These are phyloP conservation scores for Nemophila menziesii DNA, from an alignment of 257 asterid genomes.

Conservation along the genomic window DNA sequence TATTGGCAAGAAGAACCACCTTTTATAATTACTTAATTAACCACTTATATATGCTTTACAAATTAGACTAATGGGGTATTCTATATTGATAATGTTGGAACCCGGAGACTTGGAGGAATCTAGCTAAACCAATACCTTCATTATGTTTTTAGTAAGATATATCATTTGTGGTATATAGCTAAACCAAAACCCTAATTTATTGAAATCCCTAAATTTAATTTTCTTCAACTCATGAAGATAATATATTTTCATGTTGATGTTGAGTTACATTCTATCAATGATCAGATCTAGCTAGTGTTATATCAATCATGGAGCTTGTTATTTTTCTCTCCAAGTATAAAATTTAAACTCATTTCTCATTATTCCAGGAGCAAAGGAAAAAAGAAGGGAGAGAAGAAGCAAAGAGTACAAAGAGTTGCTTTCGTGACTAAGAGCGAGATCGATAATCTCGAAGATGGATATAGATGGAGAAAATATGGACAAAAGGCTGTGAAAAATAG, in stretches of 20 bases:
- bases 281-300: neutral
- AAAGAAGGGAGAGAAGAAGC: slow-evolving; percentile 50
- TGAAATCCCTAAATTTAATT: no score
- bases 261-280: neutral
- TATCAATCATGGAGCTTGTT: neutral
- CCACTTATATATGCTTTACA: neutral
- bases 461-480: slow-evolving; percentile 84
- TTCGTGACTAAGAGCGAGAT: slow-evolving; percentile 75
- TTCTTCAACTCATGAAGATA: neutral
- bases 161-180: neutral
- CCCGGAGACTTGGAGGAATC: neutral
- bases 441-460: slow-evolving; percentile 82
- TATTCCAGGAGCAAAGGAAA: slow-evolving; percentile 25
- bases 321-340: neutral
- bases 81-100: neutral
- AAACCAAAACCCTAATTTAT: neutral
- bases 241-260: neutral
- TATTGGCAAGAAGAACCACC: neutral
- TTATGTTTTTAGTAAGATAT: neutral
- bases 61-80: neutral
- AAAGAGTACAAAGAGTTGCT: slow-evolving; percentile 44
- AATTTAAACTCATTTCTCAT: neutral
- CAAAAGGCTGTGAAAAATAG: slow-evolving; percentile 84
- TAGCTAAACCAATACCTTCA: neutral
- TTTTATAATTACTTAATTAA: slow-evolving; percentile 2